These are phyloP conservation scores for Ustilago trichophora DNA, from an alignment of 1,284 basidiomycete species.

Conservation along the genomic window DNA sequence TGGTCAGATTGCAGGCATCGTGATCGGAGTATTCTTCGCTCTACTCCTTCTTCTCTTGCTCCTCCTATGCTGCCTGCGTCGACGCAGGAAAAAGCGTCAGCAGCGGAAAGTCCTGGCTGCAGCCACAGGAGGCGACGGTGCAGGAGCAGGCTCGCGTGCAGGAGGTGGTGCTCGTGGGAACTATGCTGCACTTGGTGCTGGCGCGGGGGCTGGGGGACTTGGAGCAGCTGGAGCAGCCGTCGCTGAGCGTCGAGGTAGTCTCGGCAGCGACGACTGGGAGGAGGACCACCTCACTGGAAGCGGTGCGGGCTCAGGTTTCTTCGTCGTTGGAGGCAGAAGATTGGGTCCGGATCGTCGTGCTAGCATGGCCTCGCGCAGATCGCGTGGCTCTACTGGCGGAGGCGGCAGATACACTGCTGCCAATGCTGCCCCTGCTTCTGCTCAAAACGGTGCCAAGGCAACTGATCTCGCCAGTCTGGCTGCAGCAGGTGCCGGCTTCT, in stretches of 20 bases:
- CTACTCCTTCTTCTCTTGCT: slow-evolving; percentile 46
- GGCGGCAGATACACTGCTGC: slow-evolving; percentile 13
- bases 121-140: slow-evolving; percentile 22
- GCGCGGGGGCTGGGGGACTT: slow-evolving; percentile 8
- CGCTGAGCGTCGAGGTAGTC: slow-evolving; percentile 19
- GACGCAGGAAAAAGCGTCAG: slow-evolving; percentile 19
- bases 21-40: slow-evolving; percentile 41
- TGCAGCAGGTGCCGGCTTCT: slow-evolving; percentile 17
- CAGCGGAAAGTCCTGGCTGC: slow-evolving; percentile 16
- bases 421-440: slow-evolving; percentile 10
- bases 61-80: slow-evolving; percentile 36
- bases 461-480: slow-evolving; percentile 10
- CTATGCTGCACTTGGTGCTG: slow-evolving; percentile 36
- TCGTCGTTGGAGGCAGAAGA: slow-evolving; percentile 48
- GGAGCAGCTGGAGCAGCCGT: slow-evolving; percentile 30
- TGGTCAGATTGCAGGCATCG: slow-evolving; percentile 56
- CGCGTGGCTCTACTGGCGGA: not conserved
- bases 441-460: not conserved
- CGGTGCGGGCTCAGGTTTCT: slow-evolving; percentile 45
- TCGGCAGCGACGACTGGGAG: slow-evolving; percentile 50
- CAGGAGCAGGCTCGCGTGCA: slow-evolving; percentile 7
- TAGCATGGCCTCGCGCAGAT: slow-evolving; percentile 24
- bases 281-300: slow-evolving; percentile 48
- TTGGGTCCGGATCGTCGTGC: slow-evolving; percentile 15
- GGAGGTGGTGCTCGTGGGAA: slow-evolving; percentile 30